Evolutionary conservation across 2,329 filamentous ascomycete genomes (phyloP), one percentile per base, ranked within the genome.

Genomic region (Triangularia verruculosa): DNA sequence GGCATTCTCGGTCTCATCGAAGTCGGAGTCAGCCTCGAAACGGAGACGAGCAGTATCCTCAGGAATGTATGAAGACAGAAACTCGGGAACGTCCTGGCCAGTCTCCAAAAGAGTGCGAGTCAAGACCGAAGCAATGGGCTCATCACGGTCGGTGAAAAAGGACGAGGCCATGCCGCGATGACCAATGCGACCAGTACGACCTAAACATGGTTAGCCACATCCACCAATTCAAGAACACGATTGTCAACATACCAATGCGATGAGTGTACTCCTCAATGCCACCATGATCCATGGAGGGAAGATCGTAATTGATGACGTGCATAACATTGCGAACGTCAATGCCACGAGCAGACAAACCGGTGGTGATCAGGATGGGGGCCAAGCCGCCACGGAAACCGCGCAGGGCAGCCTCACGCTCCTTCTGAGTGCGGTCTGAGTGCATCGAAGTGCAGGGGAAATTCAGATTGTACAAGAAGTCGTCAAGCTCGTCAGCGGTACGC

Each of bases 201-300:
- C 90, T 92, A n/a, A 4, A 24, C 52, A 56, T 34, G 20, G 22
- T 54, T 54, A 54, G 12, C 53, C 4, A 65, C 64, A 47, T 58
- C 20, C 11, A 28, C 13, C 3, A 12, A 63, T 25, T 27, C 8
- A 13, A 25, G 6, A 53, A 22, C 9, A 9, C 30, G 17, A 17
- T 27, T 24, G 51, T 25, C 6, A 24, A 72, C 82, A 77, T 86
- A 92, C 90, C 95, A 73, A 98, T 98, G 12, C 95, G 92, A 73
- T 99, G 95, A 25, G 90, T 88, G 71, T 98, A 99, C 74, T 98
- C 95, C 57, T 91, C 88, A 62, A 97, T 96, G 1, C 93, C 94
- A n/a, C 92, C 93, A 70, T 94, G 84, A 0, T 86, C 80, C 52
- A 82, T 78, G 4, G 82, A 87, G 0, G 94, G 94, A 1, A 98